Conservation (phyloP, 495 filamentous ascomycete species). For the Hyphodiscus hymeniophilus region DNA sequence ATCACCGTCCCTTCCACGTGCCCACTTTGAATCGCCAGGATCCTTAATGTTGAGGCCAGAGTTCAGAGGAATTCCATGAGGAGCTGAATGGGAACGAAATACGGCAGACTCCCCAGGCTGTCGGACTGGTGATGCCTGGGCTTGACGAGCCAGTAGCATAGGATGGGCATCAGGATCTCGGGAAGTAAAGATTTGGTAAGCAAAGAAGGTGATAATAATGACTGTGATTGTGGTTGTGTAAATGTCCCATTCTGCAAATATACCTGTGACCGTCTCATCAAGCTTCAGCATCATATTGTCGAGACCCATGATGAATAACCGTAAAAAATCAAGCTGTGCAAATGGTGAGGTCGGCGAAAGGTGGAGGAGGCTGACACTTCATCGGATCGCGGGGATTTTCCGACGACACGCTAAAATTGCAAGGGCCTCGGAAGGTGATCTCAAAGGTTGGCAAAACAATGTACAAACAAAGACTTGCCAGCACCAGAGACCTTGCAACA, state of each 20-base stretch:
- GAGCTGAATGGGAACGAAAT: slow-evolving; percentile 73
- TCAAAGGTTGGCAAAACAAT: slow-evolving; percentile 8
- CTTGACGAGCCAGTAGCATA: slow-evolving; percentile 78
- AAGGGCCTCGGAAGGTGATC: slow-evolving; percentile 8
- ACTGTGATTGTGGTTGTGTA: slow-evolving; percentile 58
- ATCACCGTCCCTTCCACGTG: slow-evolving; percentile 75
- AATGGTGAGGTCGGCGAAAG: background rate
- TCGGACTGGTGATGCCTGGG: slow-evolving; percentile 66
- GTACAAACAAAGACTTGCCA: slow-evolving; percentile 7
- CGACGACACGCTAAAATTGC: slow-evolving; percentile 13
- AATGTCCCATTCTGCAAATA: slow-evolving; percentile 72
- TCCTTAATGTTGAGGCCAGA: slow-evolving; percentile 81
- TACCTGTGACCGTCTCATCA: slow-evolving; percentile 57
- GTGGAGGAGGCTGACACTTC: background rate
- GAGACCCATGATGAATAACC: slow-evolving; percentile 37
- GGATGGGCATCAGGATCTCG: slow-evolving; percentile 85
- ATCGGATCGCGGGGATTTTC: background rate
- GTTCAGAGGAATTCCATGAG: slow-evolving; percentile 74
- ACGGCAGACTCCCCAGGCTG: slow-evolving; percentile 76
- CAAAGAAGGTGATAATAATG: slow-evolving; percentile 53
- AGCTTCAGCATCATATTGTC: slow-evolving; percentile 47
- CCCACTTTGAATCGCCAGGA: slow-evolving; percentile 72
- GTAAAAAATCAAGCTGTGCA: background rate
- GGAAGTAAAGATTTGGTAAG: slow-evolving; percentile 44
- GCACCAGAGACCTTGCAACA: slow-evolving; percentile 5